phyloP scores from a whole-genome alignment of 2,329 filamentous ascomycete genomes.

The Fusarium xylarioides region DNA sequence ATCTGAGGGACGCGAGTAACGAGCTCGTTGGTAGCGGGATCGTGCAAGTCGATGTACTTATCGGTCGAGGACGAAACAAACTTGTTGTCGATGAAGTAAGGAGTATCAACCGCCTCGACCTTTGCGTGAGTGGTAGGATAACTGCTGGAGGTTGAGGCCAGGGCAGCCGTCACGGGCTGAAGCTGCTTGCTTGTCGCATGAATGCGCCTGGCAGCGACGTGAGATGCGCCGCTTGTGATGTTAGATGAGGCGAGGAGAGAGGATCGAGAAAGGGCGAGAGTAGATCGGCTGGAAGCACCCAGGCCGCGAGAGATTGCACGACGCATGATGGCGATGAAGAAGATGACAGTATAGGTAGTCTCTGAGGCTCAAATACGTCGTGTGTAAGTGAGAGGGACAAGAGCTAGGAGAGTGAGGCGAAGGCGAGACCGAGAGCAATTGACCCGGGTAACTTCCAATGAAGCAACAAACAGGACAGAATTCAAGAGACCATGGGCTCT shows the following conservation, averaged over 20 bases:
- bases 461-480: conserved; percentile 11
- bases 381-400: neutral
- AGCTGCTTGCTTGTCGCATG: conserved; percentile 67
- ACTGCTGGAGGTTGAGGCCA: conserved; percentile 64
- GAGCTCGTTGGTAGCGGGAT: conserved; percentile 86
- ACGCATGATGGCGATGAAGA: conserved; percentile 51
- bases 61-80: conserved; percentile 74
- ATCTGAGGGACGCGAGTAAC: conserved; percentile 85
- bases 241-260: conserved; percentile 48
- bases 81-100: conserved; percentile 84
- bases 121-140: conserved; percentile 79
- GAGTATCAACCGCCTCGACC: conserved; percentile 74
- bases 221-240: conserved; percentile 48
- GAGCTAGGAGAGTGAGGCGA: neutral
- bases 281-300: conserved; percentile 47
- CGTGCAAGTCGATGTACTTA: conserved; percentile 81
- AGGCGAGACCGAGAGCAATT: conserved; percentile 3
- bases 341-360: neutral
- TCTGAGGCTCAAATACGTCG: neutral
- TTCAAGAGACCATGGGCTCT: conserved; percentile 14
- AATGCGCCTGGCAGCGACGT: conserved; percentile 60
- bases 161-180: conserved; percentile 57
- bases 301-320: conserved; percentile 55
- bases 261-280: conserved; percentile 40
- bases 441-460: conserved; percentile 19